Conservation (phyloP, 2,329 filamentous ascomycete genomes). For the Camillea tinctor region DNA sequence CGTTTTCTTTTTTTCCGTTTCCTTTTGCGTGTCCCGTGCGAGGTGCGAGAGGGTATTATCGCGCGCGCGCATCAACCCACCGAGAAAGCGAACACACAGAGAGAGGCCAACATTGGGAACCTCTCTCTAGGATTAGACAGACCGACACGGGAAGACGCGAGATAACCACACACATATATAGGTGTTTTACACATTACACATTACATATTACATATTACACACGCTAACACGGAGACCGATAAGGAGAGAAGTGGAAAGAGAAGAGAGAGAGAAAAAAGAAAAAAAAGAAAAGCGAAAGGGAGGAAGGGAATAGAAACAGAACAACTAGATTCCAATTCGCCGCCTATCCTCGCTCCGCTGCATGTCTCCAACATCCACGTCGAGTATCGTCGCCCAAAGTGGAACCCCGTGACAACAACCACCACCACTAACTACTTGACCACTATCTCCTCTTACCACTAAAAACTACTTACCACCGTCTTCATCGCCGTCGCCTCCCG, state of each 20-base stretch:
- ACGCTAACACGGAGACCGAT: too few species aligned
- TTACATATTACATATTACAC: too few species aligned
- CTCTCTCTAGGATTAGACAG: too few species aligned
- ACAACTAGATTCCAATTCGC: background rate
- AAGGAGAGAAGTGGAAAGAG: too few species aligned
- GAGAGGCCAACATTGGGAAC: too few species aligned
- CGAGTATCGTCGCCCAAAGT: constrained; percentile 16
- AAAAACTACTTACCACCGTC: background rate
- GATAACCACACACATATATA: too few species aligned
- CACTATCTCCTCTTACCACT: constrained; percentile 2
- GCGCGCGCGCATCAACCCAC: background rate
- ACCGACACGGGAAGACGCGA: background rate
- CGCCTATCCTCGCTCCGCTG: constrained; percentile 1
- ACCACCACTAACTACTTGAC: background rate
- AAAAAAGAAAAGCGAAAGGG: background rate
- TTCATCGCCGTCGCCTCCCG: background rate
- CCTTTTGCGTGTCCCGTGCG: background rate
- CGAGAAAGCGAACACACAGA: background rate
- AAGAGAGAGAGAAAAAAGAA: too few species aligned
- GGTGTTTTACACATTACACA: too few species aligned
- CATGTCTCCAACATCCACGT: constrained; percentile 17
- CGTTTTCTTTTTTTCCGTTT: too few species aligned
- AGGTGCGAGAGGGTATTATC: background rate
- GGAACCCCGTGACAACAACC: constrained; percentile 9
- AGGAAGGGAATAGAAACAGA: background rate